A percentile compares a stretch with the other conserved stretches of the same genome.
phyloP scores from a whole-genome alignment of 192 early-diverging fungal species.

The Spizellomyces punctatus region DNA sequence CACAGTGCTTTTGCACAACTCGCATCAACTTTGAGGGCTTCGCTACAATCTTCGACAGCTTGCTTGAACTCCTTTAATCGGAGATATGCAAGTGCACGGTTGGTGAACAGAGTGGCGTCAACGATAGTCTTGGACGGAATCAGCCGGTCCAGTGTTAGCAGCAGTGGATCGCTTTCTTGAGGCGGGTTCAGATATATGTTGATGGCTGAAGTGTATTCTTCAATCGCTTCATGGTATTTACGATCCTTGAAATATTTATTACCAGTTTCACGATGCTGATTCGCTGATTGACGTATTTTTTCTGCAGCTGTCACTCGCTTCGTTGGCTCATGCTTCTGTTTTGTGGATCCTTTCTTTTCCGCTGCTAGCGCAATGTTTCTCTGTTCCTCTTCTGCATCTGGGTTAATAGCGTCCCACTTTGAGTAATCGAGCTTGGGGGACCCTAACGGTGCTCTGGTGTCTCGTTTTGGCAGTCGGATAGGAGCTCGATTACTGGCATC shows the following conservation, averaged over 20 bases:
- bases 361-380: neutral
- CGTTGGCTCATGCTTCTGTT: constrained; percentile 6
- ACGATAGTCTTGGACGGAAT: neutral
- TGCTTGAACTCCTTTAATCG: constrained; percentile 59
- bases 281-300: constrained; percentile 7
- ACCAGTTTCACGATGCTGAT: constrained; percentile 24
- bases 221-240: constrained; percentile 32
- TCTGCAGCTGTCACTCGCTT: constrained; percentile 2
- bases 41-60: constrained; percentile 64
- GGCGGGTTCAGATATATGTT: neutral
- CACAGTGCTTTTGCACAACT: constrained; percentile 42
- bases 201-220: constrained; percentile 42
- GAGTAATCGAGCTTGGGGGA: constrained; percentile 9
- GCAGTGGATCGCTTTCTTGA: neutral
- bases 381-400: constrained; percentile 1
- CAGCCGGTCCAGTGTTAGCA: neutral
- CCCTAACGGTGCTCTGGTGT: neutral
- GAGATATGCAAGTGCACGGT: constrained; percentile 76
- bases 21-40: constrained; percentile 68
- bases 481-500: neutral
- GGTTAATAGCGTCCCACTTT: constrained; percentile 16
- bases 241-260: constrained; percentile 40
- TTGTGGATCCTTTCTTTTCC: neutral
- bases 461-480: neutral
- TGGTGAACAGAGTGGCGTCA: constrained; percentile 59